Evolutionary conservation across 2,329 filamentous ascomycete genomes (phyloP).

Genomic region (Leptographium radiaticola): DNA sequence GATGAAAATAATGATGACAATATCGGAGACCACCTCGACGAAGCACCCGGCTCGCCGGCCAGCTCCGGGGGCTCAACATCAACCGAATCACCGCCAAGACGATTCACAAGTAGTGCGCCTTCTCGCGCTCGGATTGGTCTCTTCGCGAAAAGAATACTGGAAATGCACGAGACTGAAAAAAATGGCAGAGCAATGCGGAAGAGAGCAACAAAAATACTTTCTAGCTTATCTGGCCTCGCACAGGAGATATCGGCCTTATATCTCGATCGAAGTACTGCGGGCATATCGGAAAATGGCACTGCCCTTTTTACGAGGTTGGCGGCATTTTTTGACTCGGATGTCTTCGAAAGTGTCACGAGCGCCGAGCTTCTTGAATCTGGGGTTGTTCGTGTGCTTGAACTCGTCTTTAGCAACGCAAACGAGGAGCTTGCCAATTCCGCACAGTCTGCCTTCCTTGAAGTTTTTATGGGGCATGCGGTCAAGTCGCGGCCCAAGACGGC

Average conservation of each 20-base stretch:
- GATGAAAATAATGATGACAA: conserved; percentile 40
- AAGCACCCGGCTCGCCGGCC: conserved; percentile 51
- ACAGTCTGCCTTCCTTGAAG: conserved; percentile 72
- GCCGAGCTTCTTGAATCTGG: conserved; percentile 86
- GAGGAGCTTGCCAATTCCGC: conserved; percentile 50
- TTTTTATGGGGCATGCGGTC: conserved; percentile 73
- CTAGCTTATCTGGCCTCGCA: conserved; percentile 58
- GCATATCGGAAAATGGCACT: conserved; percentile 38
- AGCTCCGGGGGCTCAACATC: conserved; percentile 56
- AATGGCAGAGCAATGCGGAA: conserved; percentile 60
- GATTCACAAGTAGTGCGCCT: conserved; percentile 36
- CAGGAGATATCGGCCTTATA: conserved; percentile 62
- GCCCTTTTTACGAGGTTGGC: conserved; percentile 64
- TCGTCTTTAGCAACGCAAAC: conserved; percentile 65
- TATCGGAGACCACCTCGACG: conserved; percentile 38
- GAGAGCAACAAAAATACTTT: conserved; percentile 65
- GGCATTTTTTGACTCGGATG: conserved; percentile 75
- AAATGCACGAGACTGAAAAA: conserved; percentile 66
- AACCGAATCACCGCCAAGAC: conserved; percentile 39
- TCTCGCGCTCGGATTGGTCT: conserved; percentile 60
- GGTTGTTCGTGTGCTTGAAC: conserved; percentile 70
- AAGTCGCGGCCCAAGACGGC: conserved; percentile 52
- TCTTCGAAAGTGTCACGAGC: conserved; percentile 87
- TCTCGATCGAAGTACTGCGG: conserved; percentile 35
- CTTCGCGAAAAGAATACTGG: conserved; percentile 71